phyloP scores from a whole-genome alignment of 2,329 filamentous ascomycete genomes.

The Ophiosphaerella narmari region DNA sequence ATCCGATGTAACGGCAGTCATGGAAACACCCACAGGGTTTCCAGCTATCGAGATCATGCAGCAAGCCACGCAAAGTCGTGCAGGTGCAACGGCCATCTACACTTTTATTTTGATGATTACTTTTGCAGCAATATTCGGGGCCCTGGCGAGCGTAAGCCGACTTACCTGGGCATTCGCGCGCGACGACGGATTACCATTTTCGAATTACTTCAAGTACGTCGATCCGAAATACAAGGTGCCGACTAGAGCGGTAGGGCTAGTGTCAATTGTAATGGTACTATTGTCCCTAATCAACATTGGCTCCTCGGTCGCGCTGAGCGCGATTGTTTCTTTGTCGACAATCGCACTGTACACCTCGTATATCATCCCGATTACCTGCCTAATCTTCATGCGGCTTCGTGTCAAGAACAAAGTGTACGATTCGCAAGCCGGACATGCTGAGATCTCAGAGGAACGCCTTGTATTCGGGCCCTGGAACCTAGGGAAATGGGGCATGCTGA shows the following conservation, averaged over 20 bases:
- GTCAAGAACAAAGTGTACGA: background rate
- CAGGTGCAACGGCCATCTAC: background rate
- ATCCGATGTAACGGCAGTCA: background rate
- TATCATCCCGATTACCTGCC: background rate
- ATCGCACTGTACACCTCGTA: background rate
- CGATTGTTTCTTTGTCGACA: background rate
- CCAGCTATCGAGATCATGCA: background rate
- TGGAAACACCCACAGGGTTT: background rate
- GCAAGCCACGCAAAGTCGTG: background rate
- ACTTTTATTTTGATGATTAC: background rate
- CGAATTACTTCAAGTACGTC: background rate
- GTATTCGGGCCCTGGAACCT: background rate
- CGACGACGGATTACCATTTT: conserved; percentile 21
- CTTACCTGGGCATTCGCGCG: conserved; percentile 42
- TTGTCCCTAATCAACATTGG: no score
- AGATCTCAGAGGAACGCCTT: background rate
- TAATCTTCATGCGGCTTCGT: background rate
- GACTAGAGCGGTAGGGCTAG: no score
- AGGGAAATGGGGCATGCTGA: background rate
- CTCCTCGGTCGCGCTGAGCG: no score
- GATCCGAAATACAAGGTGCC: no score
- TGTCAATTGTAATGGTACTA: no score
- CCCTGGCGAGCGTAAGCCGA: background rate
- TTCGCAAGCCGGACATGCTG: background rate
- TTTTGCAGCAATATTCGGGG: background rate